A percentile compares a stretch with the other conserved stretches of the same genome.
phyloP scores from a whole-genome alignment of 2,329 filamentous ascomycete species.

The Colletotrichum filicis region DNA sequence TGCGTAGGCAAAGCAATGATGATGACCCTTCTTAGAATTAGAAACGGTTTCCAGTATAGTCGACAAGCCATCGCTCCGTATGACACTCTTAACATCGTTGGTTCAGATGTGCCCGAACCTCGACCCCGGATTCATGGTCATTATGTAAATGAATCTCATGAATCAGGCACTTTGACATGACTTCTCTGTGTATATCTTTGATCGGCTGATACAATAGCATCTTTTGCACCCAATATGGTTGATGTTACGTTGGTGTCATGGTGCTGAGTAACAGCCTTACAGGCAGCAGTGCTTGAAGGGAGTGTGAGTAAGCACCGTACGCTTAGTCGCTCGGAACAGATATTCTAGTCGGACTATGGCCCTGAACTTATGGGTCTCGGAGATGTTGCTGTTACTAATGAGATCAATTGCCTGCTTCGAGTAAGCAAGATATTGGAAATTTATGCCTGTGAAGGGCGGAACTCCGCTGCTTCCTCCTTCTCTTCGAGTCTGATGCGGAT shows the following conservation, averaged over 20 bases:
- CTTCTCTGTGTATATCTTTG: too few species aligned
- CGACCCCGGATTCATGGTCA: too few species aligned
- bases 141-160: too few species aligned
- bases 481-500: neutral
- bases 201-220: too few species aligned
- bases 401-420: neutral
- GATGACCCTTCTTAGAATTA: too few species aligned
- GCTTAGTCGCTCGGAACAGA: neutral
- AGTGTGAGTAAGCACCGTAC: neutral
- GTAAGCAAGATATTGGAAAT: neutral
- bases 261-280: neutral
- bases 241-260: neutral
- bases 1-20: neutral
- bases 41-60: too few species aligned
- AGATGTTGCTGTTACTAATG: neutral
- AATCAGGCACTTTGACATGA: too few species aligned
- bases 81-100: too few species aligned
- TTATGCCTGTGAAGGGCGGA: neutral
- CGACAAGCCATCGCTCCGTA: too few species aligned
- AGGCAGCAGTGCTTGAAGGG: neutral
- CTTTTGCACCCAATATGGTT: too few species aligned
- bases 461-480: neutral
- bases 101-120: too few species aligned
- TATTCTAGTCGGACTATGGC: neutral
- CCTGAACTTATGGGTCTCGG: neutral